Conservation (phyloP, 371 early-diverging fungal genomes). For the Actinomortierella wolfii region DNA sequence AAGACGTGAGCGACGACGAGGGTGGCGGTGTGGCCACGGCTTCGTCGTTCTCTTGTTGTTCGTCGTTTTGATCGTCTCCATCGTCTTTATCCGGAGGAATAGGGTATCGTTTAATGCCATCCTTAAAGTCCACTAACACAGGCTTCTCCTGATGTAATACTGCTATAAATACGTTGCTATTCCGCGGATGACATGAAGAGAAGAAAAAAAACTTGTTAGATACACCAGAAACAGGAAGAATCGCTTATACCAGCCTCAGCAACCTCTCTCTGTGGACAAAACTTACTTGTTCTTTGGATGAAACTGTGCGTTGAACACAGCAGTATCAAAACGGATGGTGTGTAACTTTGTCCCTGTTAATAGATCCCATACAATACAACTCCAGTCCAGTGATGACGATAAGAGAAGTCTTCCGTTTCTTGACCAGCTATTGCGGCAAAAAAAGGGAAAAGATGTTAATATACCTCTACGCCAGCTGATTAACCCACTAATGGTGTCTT, state of each 20-base stretch:
- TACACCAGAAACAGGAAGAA: too few relatives aligned
- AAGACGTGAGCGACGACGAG: neutral
- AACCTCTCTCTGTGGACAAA: too few relatives aligned
- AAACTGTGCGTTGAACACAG: slow-evolving; percentile 69
- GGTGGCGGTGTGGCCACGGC: neutral
- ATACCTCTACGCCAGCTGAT: too few relatives aligned
- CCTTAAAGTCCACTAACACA: slow-evolving; percentile 55
- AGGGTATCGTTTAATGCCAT: slow-evolving; percentile 37
- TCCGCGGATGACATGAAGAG: neutral
- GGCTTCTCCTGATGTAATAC: slow-evolving; percentile 58
- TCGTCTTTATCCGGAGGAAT: slow-evolving; percentile 6
- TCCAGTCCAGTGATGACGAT: slow-evolving; percentile 78
- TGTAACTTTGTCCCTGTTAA: slow-evolving; percentile 52
- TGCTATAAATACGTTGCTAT: slow-evolving; percentile 58
- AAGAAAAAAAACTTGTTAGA: neutral
- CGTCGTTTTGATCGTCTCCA: neutral
- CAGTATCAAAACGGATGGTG: slow-evolving; percentile 70
- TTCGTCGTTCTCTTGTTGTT: neutral
- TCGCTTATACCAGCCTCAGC: too few relatives aligned
- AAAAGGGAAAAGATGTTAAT: neutral
- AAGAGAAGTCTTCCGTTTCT: slow-evolving; percentile 70
- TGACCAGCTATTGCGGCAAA: slow-evolving; percentile 60
- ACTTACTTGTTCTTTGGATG: slow-evolving; percentile 72
- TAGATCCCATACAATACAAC: slow-evolving; percentile 90
- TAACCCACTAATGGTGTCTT: too few relatives aligned